phyloP scores from a whole-genome alignment of 148 eudicot species.

The Amaranthus hypochondriacus region DNA sequence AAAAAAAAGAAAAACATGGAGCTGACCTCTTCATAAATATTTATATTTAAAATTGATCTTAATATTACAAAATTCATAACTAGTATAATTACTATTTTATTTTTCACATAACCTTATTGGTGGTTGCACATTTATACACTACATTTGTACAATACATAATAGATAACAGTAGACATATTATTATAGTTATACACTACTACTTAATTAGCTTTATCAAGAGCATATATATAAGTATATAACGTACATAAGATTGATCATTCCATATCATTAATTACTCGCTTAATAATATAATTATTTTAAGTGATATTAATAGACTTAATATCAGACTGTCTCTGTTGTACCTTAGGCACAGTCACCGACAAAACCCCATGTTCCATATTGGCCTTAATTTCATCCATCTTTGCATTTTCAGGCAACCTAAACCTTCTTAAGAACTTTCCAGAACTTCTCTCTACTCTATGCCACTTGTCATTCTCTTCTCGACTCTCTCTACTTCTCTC shows the following conservation, averaged over 20 bases:
- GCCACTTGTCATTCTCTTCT: constrained; percentile 35
- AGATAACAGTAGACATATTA: too few relatives aligned
- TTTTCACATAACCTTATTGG: too few relatives aligned
- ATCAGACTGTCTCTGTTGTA: constrained; percentile 21
- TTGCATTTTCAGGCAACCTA: constrained; percentile 37
- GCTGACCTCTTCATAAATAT: too few relatives aligned
- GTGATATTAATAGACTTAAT: constrained; percentile 28
- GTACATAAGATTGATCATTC: neutral
- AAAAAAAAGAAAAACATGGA: too few relatives aligned
- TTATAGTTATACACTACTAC: too few relatives aligned
- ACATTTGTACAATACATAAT: too few relatives aligned
- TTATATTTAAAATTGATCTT: too few relatives aligned
- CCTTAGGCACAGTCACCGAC: constrained; percentile 30
- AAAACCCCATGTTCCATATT: constrained; percentile 33
- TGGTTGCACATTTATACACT: too few relatives aligned
- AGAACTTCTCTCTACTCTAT: constrained; percentile 32
- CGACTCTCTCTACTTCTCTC: constrained; percentile 31
- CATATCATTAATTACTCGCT: neutral
- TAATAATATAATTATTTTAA: too few relatives aligned
- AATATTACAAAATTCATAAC: too few relatives aligned
- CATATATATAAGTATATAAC: neutral
- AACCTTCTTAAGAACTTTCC: constrained; percentile 37
- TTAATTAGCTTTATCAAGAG: neutral
- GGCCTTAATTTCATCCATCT: constrained; percentile 34
- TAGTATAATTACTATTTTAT: too few relatives aligned